phyloP scores from a whole-genome alignment of 2,329 filamentous ascomycete genomes.

The Sporothrix variecibatus region DNA sequence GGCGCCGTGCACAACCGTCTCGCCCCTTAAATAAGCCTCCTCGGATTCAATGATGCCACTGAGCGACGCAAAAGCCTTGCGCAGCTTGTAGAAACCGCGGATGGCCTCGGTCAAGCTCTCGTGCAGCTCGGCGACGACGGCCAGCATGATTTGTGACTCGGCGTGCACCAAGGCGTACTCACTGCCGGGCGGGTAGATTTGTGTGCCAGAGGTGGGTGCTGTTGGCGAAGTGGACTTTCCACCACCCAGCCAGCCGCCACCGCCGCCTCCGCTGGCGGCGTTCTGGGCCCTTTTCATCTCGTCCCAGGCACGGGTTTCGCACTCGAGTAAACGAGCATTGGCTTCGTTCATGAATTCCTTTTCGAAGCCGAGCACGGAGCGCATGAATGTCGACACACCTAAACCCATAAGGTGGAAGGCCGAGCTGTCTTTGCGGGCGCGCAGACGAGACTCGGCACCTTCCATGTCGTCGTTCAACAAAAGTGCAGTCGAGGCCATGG shows the following conservation, averaged over 20 bases:
- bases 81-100: constrained; percentile 87
- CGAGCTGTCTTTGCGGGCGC: constrained; percentile 70
- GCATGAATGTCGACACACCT: constrained; percentile 80
- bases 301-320: constrained; percentile 73
- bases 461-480: constrained; percentile 92
- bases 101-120: constrained; percentile 91
- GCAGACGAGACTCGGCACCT: constrained; percentile 73
- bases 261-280: constrained; percentile 31
- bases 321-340: constrained; percentile 67
- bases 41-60: constrained; percentile 78
- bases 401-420: constrained; percentile 86
- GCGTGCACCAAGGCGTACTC: constrained; percentile 85
- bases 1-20: background rate
- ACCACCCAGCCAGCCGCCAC: constrained; percentile 6
- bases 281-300: constrained; percentile 74
- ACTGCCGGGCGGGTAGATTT: constrained; percentile 76
- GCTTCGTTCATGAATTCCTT: constrained; percentile 88
- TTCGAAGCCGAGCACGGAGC: constrained; percentile 86
- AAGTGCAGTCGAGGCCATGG: constrained; percentile 64
- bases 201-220: constrained; percentile 38
- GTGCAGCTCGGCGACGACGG: constrained; percentile 84
- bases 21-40: constrained; percentile 40
- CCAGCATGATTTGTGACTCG: constrained; percentile 84
- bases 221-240: background rate
- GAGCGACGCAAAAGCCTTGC: constrained; percentile 83